phyloP scores from a whole-genome alignment of 1,284 basidiomycete species.

The Rhodotorula glutinis region DNA sequence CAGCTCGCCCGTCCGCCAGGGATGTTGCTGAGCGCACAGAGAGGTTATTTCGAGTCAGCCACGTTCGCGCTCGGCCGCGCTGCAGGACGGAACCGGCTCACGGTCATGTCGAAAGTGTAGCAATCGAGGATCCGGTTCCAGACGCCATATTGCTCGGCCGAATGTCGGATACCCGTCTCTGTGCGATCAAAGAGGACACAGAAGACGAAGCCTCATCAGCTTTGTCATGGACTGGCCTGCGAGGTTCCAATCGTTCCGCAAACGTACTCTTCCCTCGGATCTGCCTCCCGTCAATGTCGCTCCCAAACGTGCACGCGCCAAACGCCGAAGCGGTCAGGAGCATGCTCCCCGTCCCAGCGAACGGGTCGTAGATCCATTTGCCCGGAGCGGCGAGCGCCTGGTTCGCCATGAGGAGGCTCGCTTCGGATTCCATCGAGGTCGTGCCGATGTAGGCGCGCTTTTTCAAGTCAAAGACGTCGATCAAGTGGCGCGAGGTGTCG shows the following conservation, averaged over 20 bases:
- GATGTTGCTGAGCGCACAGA: slow-evolving; percentile 55
- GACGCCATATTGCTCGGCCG: slow-evolving; percentile 82
- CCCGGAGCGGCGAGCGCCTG: slow-evolving; percentile 85
- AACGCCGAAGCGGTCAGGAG: slow-evolving; percentile 77
- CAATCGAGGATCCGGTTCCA: slow-evolving; percentile 73
- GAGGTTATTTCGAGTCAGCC: too few relatives aligned
- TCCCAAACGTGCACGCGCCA: slow-evolving; percentile 82
- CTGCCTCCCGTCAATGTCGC: slow-evolving; percentile 95
- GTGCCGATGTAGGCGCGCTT: slow-evolving; percentile 89
- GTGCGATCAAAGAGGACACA: not conserved
- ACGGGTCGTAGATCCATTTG: slow-evolving; percentile 92
- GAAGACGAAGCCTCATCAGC: too few relatives aligned
- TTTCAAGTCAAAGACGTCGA: slow-evolving; percentile 65
- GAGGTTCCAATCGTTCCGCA: not conserved
- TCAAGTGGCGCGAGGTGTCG: slow-evolving; percentile 44
- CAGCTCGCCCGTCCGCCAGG: slow-evolving; percentile 79
- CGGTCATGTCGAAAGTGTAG: slow-evolving; percentile 83
- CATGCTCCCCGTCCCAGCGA: slow-evolving; percentile 93
- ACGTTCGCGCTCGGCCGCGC: too few relatives aligned
- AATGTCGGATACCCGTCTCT: slow-evolving; percentile 64
- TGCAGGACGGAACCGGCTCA: not conserved
- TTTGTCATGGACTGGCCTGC: not conserved
- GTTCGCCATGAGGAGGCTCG: slow-evolving; percentile 91
- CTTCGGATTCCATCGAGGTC: slow-evolving; percentile 96
- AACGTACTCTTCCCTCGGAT: slow-evolving; percentile 81